Percentiles rank a stretch among this genome's conserved stretches.
Evolutionary conservation across 2,329 filamentous ascomycete species (phyloP).

Genomic region (Fusarium paranaense): DNA sequence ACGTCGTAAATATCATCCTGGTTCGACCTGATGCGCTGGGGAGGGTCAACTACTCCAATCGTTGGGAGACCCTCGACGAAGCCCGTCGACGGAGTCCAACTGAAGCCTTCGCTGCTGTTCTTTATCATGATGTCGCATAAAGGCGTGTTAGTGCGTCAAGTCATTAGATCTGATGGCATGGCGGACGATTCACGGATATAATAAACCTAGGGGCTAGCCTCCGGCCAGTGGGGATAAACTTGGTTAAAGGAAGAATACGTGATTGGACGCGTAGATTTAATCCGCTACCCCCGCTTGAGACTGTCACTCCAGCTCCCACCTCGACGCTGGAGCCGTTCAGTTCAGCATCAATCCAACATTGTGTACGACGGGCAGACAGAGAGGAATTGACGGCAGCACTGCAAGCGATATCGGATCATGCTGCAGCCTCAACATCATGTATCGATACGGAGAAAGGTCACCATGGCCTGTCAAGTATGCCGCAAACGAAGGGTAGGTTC

Average conservation of each 20-base stretch:
- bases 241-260: neutral
- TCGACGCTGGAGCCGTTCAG: neutral
- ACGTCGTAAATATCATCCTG: conserved; percentile 13
- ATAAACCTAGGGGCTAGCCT: neutral
- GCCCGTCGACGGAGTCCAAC: conserved; percentile 12
- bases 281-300: too few species aligned
- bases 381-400: neutral
- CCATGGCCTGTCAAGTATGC: conserved; percentile 18
- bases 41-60: neutral
- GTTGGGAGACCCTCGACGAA: conserved; percentile 7
- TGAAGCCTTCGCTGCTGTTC: conserved; percentile 7
- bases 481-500: conserved; percentile 13
- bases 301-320: too few species aligned
- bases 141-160: neutral
- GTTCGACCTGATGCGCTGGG: neutral
- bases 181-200: neutral
- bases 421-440: neutral
- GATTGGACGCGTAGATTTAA: neutral
- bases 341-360: too few species aligned
- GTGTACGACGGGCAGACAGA: too few species aligned
- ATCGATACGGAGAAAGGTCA: conserved; percentile 20
- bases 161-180: neutral
- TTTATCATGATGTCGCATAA: neutral
- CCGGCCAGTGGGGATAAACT: neutral
- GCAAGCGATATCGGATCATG: neutral